A percentile compares a stretch with the other conserved stretches of the same genome.
phyloP scores from a whole-genome alignment of 306 rosid genomes.

The Leucaena leucocephala region DNA sequence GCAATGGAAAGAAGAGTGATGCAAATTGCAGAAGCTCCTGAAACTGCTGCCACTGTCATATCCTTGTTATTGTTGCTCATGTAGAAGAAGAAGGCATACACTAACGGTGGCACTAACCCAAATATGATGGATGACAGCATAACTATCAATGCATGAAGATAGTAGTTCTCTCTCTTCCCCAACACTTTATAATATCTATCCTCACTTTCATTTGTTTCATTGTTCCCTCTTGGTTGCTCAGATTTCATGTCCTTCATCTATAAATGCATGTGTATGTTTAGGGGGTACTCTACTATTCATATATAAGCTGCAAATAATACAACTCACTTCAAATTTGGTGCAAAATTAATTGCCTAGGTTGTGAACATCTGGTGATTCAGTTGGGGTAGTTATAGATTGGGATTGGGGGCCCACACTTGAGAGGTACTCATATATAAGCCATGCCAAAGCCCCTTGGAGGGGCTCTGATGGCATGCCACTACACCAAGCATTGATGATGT shows the following conservation, averaged over 20 bases:
- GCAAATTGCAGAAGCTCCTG: not conserved
- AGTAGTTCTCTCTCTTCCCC: not conserved
- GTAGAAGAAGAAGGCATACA: not conserved
- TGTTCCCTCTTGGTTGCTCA: not conserved
- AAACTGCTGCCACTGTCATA: not conserved
- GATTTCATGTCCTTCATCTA: not conserved
- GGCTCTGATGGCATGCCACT: too few relatives aligned
- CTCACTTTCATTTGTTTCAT: not conserved
- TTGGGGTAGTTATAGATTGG: too few relatives aligned
- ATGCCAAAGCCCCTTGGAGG: too few relatives aligned
- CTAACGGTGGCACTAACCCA: not conserved
- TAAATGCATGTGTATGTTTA: too few relatives aligned
- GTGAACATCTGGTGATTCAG: too few relatives aligned
- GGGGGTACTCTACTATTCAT: too few relatives aligned
- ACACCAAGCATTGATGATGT: too few relatives aligned
- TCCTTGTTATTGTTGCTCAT: not conserved
- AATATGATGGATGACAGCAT: not conserved
- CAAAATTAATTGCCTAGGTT: too few relatives aligned
- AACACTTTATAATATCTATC: not conserved
- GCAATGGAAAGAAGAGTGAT: not conserved
- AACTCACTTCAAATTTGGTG: too few relatives aligned
- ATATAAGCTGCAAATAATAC: too few relatives aligned
- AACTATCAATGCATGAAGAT: not conserved
- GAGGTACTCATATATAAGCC: too few relatives aligned
- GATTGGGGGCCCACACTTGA: too few relatives aligned